A percentile compares a stretch with the other conserved stretches of the same genome.
phyloP scores from a whole-genome alignment of 2,329 filamentous ascomycete genomes.

The Iodosphaeria phyllophila region DNA sequence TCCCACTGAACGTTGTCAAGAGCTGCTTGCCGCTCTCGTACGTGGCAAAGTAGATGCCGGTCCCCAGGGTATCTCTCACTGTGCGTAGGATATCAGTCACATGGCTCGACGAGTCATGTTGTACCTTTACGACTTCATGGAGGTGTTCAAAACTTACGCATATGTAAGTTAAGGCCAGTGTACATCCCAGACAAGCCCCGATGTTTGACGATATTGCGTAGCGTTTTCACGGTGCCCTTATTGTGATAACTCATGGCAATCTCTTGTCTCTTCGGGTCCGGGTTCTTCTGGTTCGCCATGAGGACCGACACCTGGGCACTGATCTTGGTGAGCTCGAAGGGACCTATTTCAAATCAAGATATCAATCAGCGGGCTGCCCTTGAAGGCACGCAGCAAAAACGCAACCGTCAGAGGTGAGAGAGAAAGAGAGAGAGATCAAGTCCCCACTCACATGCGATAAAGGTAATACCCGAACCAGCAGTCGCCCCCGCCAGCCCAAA shows the following conservation, averaged over 20 bases:
- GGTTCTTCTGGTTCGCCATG: slow-evolving; percentile 39
- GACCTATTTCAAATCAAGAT: too few species aligned
- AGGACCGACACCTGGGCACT: slow-evolving; percentile 72
- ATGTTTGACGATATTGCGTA: slow-evolving; percentile 59
- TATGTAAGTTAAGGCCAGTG: slow-evolving; percentile 61
- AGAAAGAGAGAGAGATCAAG: too few species aligned
- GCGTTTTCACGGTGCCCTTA: slow-evolving; percentile 58
- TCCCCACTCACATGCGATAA: slow-evolving; percentile 47
- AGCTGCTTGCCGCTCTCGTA: slow-evolving; percentile 78
- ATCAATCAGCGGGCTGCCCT: too few species aligned
- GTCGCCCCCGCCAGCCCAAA: slow-evolving; percentile 65
- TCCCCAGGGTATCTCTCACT: slow-evolving; percentile 73
- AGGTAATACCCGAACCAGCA: slow-evolving; percentile 61
- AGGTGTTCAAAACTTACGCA: slow-evolving; percentile 34
- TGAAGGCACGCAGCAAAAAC: too few species aligned
- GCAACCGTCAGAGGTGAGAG: too few species aligned
- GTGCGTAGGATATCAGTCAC: slow-evolving; percentile 1
- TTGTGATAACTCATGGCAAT: slow-evolving; percentile 56
- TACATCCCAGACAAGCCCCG: slow-evolving; percentile 58
- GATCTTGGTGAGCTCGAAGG: slow-evolving; percentile 79
- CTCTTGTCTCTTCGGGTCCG: slow-evolving; percentile 30
- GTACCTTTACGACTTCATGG: too few species aligned
- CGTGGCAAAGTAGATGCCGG: slow-evolving; percentile 73
- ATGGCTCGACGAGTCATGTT: neutral
- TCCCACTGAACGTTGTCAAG: slow-evolving; percentile 53